These are phyloP conservation scores for Pleurotus platypus DNA, from an alignment of 768 basidiomycete species.

Conservation along the genomic window DNA sequence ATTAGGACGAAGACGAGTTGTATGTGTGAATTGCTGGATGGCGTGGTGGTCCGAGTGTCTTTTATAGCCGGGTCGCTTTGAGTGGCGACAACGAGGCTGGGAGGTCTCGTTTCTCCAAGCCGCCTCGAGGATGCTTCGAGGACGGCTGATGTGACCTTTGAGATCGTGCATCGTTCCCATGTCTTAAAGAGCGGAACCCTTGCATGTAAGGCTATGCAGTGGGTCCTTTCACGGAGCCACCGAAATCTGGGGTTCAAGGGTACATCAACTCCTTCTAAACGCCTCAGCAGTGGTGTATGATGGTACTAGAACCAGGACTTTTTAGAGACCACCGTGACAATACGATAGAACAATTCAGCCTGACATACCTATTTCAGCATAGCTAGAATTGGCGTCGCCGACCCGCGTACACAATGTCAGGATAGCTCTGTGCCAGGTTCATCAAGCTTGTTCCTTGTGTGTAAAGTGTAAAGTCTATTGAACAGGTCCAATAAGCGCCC, in stretches of 20 bases:
- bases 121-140: conserved; percentile 17
- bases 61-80: conserved; percentile 6
- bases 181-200: not conserved
- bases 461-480: no score
- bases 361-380: no score
- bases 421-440: no score
- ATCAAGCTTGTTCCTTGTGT: no score
- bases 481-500: no score
- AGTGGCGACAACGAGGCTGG: conserved; percentile 13
- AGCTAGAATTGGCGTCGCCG: no score
- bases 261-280: not conserved
- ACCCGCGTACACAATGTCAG: no score
- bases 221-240: conserved; percentile 1
- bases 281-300: no score
- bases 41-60: not conserved
- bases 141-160: conserved; percentile 9
- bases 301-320: no score
- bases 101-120: conserved; percentile 3
- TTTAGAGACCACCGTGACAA: no score
- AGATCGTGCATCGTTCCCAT: conserved; percentile 6
- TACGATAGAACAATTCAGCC: no score
- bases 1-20: not conserved
- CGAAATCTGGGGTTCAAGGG: conserved; percentile 5
- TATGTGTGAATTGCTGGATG: not conserved
- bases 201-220: conserved; percentile 3